Percentiles rank a stretch among this genome's conserved stretches.
Conservation (phyloP, 2,329 filamentous ascomycete species). For the Colletotrichum lentis region DNA sequence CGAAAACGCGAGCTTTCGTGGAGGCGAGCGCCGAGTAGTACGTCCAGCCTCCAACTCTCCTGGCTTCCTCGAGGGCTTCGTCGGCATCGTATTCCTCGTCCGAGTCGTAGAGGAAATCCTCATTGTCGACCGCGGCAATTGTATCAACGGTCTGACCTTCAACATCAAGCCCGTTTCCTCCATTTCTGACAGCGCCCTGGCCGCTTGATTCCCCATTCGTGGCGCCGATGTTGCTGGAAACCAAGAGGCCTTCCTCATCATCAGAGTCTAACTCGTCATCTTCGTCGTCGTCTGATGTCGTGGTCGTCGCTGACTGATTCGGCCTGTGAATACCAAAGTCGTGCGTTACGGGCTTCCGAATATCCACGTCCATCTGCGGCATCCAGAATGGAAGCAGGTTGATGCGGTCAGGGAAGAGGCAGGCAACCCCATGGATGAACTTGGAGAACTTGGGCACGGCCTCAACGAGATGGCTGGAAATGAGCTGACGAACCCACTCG, state of each 20-base stretch:
- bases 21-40: conserved; percentile 71
- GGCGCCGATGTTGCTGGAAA: conserved; percentile 20
- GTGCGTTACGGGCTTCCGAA: conserved; percentile 88
- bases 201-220: conserved; percentile 50
- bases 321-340: conserved; percentile 90
- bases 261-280: conserved; percentile 67
- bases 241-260: conserved; percentile 45
- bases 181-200: conserved; percentile 48
- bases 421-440: conserved; percentile 95
- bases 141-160: conserved; percentile 82
- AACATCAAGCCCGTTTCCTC: conserved; percentile 65
- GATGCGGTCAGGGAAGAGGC: conserved; percentile 85
- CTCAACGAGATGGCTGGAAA: conserved; percentile 92
- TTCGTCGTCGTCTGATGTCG: conserved; percentile 79
- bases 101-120: conserved; percentile 91
- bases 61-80: conserved; percentile 80
- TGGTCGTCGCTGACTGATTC: conserved; percentile 76
- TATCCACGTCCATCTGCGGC: conserved; percentile 98
- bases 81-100: conserved; percentile 81
- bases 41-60: conserved; percentile 76
- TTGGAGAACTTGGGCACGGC: conserved; percentile 99
- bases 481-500: conserved; percentile 94
- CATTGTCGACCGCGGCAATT: conserved; percentile 62
- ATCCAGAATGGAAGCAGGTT: conserved; percentile 95
- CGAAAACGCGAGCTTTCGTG: conserved; percentile 55